Conservation (phyloP, 345 rosid species). For the Ceriops decandra region DNA sequence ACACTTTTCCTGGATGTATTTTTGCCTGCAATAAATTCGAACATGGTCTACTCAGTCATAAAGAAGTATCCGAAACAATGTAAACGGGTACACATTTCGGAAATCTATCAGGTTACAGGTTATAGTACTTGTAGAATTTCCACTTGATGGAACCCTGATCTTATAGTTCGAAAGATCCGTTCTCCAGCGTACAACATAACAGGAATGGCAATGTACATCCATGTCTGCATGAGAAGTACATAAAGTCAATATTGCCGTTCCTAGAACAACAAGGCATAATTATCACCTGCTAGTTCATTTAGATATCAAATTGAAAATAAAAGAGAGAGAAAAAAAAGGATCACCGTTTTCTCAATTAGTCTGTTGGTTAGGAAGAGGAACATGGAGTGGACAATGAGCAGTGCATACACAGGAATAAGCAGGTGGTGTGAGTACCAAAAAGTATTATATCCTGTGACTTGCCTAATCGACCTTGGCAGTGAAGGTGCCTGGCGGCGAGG, state of each 20-base stretch:
- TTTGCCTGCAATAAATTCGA: constrained; percentile 29
- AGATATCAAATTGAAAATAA: too few relatives aligned
- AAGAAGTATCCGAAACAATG: background rate
- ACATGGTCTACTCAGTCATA: too few relatives aligned
- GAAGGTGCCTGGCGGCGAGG: constrained; percentile 38
- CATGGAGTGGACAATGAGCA: constrained; percentile 56
- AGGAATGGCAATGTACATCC: constrained; percentile 56
- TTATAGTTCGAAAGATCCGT: constrained; percentile 37
- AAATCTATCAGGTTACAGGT: background rate
- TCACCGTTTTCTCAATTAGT: constrained; percentile 42
- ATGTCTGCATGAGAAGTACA: constrained; percentile 34
- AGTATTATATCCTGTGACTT: constrained; percentile 45
- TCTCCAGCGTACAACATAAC: constrained; percentile 48
- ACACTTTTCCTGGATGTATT: constrained; percentile 46
- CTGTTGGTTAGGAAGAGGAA: constrained; percentile 51
- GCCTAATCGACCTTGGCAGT: constrained; percentile 43
- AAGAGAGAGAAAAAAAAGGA: background rate
- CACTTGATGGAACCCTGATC: constrained; percentile 37
- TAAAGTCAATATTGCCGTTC: background rate
- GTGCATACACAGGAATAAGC: constrained; percentile 42
- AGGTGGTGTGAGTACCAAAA: constrained; percentile 68
- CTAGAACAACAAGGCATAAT: background rate
- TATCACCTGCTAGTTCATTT: too few relatives aligned
- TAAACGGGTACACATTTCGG: background rate
- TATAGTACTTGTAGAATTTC: constrained; percentile 34